A percentile compares a stretch with the other conserved stretches of the same genome.
phyloP scores from a whole-genome alignment of 2,329 filamentous ascomycete species.

The Sporothrix phasma region DNA sequence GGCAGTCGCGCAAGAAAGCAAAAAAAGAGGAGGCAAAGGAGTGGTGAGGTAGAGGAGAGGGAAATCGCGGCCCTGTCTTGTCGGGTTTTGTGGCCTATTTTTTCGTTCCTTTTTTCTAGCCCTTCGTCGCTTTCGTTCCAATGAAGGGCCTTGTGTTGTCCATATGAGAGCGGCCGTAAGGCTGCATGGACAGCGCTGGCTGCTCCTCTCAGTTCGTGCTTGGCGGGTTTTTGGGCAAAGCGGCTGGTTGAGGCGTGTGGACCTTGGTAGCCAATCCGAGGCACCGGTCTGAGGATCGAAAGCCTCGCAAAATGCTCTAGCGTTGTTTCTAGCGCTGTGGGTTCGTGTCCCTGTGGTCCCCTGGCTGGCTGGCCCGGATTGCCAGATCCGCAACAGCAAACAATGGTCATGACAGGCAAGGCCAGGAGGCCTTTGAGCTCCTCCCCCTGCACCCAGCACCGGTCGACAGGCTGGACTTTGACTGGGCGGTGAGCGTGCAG shows the following conservation, averaged over 20 bases:
- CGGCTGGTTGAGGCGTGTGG: constrained; percentile 13
- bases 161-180: constrained; percentile 8
- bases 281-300: constrained; percentile 7
- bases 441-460: neutral
- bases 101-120: constrained; percentile 8
- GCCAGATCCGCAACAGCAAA: too few relatives aligned
- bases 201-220: neutral
- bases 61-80: constrained; percentile 7
- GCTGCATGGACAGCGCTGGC: constrained; percentile 10
- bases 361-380: neutral
- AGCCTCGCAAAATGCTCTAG: constrained; percentile 16
- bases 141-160: neutral
- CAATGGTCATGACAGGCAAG: neutral
- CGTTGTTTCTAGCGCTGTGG: neutral
- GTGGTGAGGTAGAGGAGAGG: constrained; percentile 4
- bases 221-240: neutral
- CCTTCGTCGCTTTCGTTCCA: constrained; percentile 1
- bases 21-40: constrained; percentile 6
- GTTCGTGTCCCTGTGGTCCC: neutral
- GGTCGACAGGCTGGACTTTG: neutral
- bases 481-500: constrained; percentile 7
- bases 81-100: constrained; percentile 9
- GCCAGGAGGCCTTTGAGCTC: neutral
- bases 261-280: constrained; percentile 15
- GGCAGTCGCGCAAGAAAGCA: neutral